Percentiles rank a stretch among this genome's conserved stretches.
phyloP scores from a whole-genome alignment of 2,329 filamentous ascomycete species.

The Fonsecaea nubica region DNA sequence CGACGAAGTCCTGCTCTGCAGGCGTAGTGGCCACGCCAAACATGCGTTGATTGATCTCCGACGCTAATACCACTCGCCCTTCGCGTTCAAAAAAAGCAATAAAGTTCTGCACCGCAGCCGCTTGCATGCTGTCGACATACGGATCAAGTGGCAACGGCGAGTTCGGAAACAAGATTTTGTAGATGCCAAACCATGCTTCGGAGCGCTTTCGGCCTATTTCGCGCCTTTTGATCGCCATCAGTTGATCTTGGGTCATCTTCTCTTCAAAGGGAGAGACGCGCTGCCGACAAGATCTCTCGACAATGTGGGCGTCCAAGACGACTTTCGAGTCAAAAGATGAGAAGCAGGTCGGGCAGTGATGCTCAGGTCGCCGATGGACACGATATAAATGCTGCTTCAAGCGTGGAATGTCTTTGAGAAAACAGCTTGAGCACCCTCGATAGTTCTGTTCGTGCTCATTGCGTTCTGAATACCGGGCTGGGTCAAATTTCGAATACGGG shows the following conservation, averaged over 20 bases:
- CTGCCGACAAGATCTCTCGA: slow-evolving; percentile 9
- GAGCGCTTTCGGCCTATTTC: slow-evolving; percentile 8
- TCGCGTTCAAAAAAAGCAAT: slow-evolving; percentile 21
- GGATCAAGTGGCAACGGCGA: slow-evolving; percentile 24
- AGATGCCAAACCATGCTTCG: slow-evolving; percentile 30
- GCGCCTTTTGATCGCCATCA: slow-evolving; percentile 23
- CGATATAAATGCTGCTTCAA: slow-evolving; percentile 33
- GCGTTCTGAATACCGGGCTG: slow-evolving; percentile 19
- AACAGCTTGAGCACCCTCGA: slow-evolving; percentile 21
- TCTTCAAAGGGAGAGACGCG: slow-evolving; percentile 18
- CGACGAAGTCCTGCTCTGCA: slow-evolving; percentile 3
- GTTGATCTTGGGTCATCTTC: slow-evolving; percentile 33
- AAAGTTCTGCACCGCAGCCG: slow-evolving; percentile 17
- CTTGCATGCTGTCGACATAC: slow-evolving; percentile 22
- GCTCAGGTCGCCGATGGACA: slow-evolving; percentile 21
- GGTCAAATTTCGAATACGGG: slow-evolving; percentile 42
- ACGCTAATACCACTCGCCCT: not conserved
- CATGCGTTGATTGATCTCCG: slow-evolving; percentile 18
- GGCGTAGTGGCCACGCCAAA: not conserved
- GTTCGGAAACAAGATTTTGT: slow-evolving; percentile 27
- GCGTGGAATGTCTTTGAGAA: slow-evolving; percentile 17
- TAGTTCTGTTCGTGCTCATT: slow-evolving; percentile 21
- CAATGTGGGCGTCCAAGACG: slow-evolving; percentile 16
- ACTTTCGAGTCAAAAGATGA: slow-evolving; percentile 9
- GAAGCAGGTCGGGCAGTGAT: slow-evolving; percentile 23